Evolutionary conservation across 106 monocot species (phyloP).

Genomic region (Allium sativum): DNA sequence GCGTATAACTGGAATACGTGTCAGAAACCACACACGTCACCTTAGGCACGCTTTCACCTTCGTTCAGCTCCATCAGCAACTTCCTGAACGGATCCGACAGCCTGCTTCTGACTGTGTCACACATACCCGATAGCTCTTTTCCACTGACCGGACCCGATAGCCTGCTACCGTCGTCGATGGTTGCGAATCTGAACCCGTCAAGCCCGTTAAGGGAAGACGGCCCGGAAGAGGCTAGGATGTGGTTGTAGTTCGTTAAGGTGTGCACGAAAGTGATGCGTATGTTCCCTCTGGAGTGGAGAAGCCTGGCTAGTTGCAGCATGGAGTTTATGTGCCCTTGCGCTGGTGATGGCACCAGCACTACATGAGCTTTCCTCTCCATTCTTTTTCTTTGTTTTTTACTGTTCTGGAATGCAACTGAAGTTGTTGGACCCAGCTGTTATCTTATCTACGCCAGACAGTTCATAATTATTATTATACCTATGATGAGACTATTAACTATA

Average conservation of each 20-base stretch:
- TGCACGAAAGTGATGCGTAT: constrained; percentile 14
- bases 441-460: no score
- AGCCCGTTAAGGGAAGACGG: not conserved
- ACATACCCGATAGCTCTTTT: not conserved
- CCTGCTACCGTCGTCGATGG: constrained; percentile 12
- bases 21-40: constrained; percentile 9
- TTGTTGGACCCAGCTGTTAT: no score
- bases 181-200: constrained; percentile 5
- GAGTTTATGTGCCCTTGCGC: constrained; percentile 22
- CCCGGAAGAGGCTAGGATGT: not conserved
- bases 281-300: constrained; percentile 12
- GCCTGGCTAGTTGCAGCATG: constrained; percentile 17
- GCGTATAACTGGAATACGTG: not conserved
- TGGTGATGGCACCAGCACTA: constrained; percentile 3
- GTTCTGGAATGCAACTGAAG: no score
- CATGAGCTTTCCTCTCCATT: not conserved
- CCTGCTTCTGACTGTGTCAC: not conserved
- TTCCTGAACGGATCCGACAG: not conserved
- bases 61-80: constrained; percentile 1
- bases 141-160: not conserved
- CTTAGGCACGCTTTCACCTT: not conserved
- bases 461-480: no score
- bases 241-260: constrained; percentile 9
- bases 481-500: no score
- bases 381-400: not conserved